Base-by-base conservation (phyloP, 2,329 filamentous ascomycete species). In the Alternaria sp. region DNA sequence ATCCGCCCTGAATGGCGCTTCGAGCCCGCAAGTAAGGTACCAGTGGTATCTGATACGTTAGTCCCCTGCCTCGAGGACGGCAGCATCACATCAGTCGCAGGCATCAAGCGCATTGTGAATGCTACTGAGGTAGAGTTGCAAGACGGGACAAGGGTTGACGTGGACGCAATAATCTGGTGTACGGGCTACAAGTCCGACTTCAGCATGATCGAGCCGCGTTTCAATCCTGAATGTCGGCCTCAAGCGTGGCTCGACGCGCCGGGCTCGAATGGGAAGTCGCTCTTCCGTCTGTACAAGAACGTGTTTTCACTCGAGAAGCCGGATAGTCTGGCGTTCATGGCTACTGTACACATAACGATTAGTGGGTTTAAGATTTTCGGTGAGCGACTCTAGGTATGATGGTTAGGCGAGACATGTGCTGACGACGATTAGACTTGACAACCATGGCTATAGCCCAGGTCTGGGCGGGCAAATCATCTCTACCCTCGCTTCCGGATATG, bases 381-480 rank as follows among this genome's bases (percentile, higher is more conserved):
- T 51, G 19, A 11, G 49, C 19, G 6, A 13, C 6, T 51, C 21
- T 4, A 23, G 8, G 26, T 51, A 23, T 32, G 13, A n/a, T 23
- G 49, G 8, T 36, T 30, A 51, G 49, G 28, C 49, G 26, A 23
- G 15, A 32, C 28, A 36, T 4, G 32, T 32, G 12, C 49, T 51
- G 17, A 51, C 49, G 19, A 30, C 9, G 49, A 23, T 0, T 26
- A 51, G 84, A 86, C 61, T 72, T 86, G 40, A 79, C 77, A 5
- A 74, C 79, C 43, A 84, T 84, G 82, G 81, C 80, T 2, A 68
- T 86, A 6, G 79, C 81, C 1, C 83, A 85, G 58, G 71, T 84
- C 15, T 86, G 81, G 80, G 76, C 78, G 5, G 81, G 80, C 1
- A 75, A 72, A 3, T 78, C 77, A 0, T 21, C 52, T 0, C 76